phyloP scores from a whole-genome alignment of 225 moss, liverwort and hornwort species.

The Pseudoscleropodium purum region DNA sequence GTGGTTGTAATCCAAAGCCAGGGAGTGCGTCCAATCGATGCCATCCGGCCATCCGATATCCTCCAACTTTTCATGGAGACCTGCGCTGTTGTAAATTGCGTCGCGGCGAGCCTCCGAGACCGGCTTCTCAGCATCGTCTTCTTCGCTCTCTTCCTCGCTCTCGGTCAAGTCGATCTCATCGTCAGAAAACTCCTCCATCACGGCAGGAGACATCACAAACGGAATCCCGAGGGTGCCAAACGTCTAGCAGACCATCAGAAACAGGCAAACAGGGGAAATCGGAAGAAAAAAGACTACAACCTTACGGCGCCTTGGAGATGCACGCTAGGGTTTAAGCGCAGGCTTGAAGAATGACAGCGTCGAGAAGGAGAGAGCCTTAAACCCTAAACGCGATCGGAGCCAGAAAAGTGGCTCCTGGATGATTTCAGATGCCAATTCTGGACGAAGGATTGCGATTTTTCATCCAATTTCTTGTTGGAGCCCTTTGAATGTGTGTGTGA shows the following conservation, averaged over 20 bases:
- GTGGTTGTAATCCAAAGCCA: conserved; percentile 29
- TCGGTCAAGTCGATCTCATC: conserved; percentile 56
- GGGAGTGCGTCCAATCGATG: conserved; percentile 66
- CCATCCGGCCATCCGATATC: conserved; percentile 84
- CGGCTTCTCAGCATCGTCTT: conserved; percentile 63
- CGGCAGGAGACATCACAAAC: conserved; percentile 9
- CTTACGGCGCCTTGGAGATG: neutral
- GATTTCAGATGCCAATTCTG: neutral
- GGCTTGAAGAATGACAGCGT: neutral
- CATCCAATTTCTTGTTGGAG: too few species aligned
- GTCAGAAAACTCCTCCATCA: conserved; percentile 37
- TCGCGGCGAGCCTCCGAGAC: conserved; percentile 62
- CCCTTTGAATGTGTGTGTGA: neutral
- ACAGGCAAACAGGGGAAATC: neutral
- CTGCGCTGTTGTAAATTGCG: conserved; percentile 65
- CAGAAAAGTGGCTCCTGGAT: neutral
- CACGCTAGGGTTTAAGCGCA: neutral
- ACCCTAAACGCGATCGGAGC: neutral
- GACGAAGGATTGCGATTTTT: neutral
- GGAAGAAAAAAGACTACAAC: neutral
- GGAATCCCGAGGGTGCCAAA: neutral
- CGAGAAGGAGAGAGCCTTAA: neutral
- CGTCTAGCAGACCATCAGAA: neutral
- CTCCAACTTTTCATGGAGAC: conserved; percentile 87
- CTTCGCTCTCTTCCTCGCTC: conserved; percentile 48